A percentile compares a stretch with the other conserved stretches of the same genome.
phyloP scores from a whole-genome alignment of 2,329 filamentous ascomycete species.

The Magnaporthiopsis incrustans region DNA sequence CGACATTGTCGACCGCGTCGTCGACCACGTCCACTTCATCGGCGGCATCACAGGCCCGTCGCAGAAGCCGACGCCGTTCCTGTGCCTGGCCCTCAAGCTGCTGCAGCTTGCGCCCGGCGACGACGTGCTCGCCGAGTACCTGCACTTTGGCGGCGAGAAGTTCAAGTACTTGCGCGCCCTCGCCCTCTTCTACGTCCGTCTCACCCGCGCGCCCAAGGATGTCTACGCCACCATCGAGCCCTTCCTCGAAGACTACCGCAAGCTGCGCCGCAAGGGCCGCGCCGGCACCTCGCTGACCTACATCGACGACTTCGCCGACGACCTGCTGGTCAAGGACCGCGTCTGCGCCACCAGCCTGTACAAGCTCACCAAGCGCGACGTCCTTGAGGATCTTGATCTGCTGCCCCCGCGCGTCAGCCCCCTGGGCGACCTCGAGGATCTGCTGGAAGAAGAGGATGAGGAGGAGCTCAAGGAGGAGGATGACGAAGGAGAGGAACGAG shows the following conservation, averaged over 20 bases:
- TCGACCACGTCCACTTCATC: slow-evolving; percentile 71
- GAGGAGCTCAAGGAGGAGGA: slow-evolving; percentile 12
- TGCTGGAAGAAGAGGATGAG: slow-evolving; percentile 54
- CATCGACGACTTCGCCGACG: slow-evolving; percentile 90
- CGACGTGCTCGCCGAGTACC: slow-evolving; percentile 71
- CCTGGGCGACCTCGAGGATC: slow-evolving; percentile 68
- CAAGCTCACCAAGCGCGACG: slow-evolving; percentile 77
- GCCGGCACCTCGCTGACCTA: slow-evolving; percentile 68
- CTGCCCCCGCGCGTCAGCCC: slow-evolving; percentile 80
- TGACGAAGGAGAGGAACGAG: slow-evolving; percentile 26
- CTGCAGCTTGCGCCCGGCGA: slow-evolving; percentile 78
- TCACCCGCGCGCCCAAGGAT: slow-evolving; percentile 75
- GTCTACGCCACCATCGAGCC: slow-evolving; percentile 78
- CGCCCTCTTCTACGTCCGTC: slow-evolving; percentile 84
- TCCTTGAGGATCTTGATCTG: slow-evolving; percentile 81
- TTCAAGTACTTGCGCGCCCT: slow-evolving; percentile 87
- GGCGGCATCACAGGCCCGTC: slow-evolving; percentile 80
- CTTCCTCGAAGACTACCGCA: slow-evolving; percentile 71
- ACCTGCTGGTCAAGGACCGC: slow-evolving; percentile 78
- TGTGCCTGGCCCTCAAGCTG: slow-evolving; percentile 92
- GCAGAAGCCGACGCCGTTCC: slow-evolving; percentile 84
- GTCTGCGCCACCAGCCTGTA: slow-evolving; percentile 88
- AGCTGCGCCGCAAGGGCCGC: slow-evolving; percentile 69
- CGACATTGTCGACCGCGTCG: slow-evolving; percentile 79
- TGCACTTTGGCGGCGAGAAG: slow-evolving; percentile 64